Evolutionary conservation across 805 yeast species (phyloP), one percentile per base, ranked within the genome.

Genomic region (Saturnispora hagleri): DNA sequence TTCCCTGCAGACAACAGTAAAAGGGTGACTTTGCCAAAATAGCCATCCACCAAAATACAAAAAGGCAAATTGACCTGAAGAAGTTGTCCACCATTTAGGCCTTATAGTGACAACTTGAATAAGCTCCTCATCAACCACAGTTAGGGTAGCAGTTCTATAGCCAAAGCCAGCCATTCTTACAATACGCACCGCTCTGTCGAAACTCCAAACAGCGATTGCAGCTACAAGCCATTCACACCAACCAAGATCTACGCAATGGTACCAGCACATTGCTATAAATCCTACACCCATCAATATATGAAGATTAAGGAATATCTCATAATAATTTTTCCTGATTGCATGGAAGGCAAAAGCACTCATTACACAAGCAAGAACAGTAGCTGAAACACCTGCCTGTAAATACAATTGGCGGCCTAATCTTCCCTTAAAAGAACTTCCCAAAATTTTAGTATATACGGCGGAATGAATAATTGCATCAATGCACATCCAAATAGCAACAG

Each of bases 1-100:
- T 38, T 67, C 71, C 31, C 67, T 62, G 51, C 70, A 69, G 31
- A 77, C 66, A 3, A 78, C 61, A 1, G 89, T 80, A 66, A 85
- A 82, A 1, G 90, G 91, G 63, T 84, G 89, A 3, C 84, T 77
- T 63, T 84, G 88, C 81, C 83, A 82, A 60, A 81, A 78, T 38
- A 73, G 62, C 5, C 69, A 61, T 51, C 76, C 69, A 48, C 80
- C 55, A 60, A 83, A 79, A 65, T 82, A 79, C 35, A 84, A 62
- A 59, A 68, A 84, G 1, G 74, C 79, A 62, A 68, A 79, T n/a
- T 75, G 70, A 24, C 86, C 85, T 1, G 88, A 83, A 51, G 59
- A 66, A 20, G 75, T 69, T 40, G 69, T 69, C 74, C 82, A 77
- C 50, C 60, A 62, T 4, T 61, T 60, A 18, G 88, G 84, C 58